These are phyloP conservation scores for Cladosporium sp. DNA, from an alignment of 2,329 filamentous ascomycete species.

Conservation along the genomic window DNA sequence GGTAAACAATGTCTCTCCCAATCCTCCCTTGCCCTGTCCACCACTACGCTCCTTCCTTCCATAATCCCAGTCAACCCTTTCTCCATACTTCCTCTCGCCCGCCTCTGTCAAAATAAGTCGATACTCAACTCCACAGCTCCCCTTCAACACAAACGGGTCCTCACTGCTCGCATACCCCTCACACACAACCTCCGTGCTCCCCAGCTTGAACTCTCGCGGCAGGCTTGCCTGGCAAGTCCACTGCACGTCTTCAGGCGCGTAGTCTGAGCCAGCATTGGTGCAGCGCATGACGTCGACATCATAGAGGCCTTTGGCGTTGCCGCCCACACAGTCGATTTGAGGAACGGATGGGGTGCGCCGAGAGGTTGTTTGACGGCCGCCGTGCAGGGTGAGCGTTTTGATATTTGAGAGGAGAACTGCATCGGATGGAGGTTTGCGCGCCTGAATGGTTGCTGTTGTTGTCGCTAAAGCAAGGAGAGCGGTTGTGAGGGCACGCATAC, in stretches of 20 bases:
- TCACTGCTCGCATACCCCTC: constrained; percentile 76
- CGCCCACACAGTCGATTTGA: constrained; percentile 68
- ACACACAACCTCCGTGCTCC: constrained; percentile 83
- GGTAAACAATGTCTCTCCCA: constrained; percentile 44
- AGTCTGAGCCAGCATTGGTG: constrained; percentile 77
- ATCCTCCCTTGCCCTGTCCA: constrained; percentile 64
- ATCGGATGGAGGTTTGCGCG: constrained; percentile 33
- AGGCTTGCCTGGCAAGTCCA: constrained; percentile 78
- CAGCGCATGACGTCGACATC: constrained; percentile 81
- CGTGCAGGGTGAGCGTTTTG: constrained; percentile 71
- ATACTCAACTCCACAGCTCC: constrained; percentile 92
- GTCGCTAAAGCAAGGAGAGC: constrained; percentile 13
- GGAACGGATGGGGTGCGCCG: constrained; percentile 74
- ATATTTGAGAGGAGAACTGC: constrained; percentile 64
- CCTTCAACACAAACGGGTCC: constrained; percentile 83
- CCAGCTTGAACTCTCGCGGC: constrained; percentile 66
- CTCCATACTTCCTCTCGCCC: constrained; percentile 68
- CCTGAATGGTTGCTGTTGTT: constrained; percentile 11
- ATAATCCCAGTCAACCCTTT: neutral
- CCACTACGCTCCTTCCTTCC: constrained; percentile 60
- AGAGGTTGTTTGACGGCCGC: constrained; percentile 63
- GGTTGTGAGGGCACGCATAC: constrained; percentile 4
- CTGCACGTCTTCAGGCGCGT: constrained; percentile 75
- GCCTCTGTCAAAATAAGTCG: constrained; percentile 69
- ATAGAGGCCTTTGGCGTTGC: constrained; percentile 59